A percentile compares a stretch with the other conserved stretches of the same genome.
phyloP scores from a whole-genome alignment of 2,329 filamentous ascomycete genomes.

The Periconia sp. region DNA sequence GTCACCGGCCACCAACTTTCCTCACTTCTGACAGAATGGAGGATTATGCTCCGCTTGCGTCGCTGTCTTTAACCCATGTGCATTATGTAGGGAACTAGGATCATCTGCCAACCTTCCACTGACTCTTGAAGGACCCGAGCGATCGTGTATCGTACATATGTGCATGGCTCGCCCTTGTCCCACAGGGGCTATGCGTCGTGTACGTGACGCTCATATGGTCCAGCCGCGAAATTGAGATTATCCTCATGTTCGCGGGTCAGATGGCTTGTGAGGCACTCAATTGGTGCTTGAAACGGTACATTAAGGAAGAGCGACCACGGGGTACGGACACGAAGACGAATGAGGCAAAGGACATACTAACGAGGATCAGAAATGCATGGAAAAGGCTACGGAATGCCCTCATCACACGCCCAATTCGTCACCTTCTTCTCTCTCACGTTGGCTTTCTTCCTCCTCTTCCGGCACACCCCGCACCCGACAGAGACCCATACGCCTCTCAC shows the following conservation, averaged over 20 bases:
- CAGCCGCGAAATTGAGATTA: constrained; percentile 86
- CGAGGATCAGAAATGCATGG: constrained; percentile 67
- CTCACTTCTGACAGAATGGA: constrained; percentile 47
- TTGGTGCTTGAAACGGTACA: constrained; percentile 84
- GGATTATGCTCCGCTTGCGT: constrained; percentile 73
- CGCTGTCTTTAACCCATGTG: constrained; percentile 92
- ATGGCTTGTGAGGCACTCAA: constrained; percentile 91
- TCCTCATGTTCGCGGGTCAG: constrained; percentile 90
- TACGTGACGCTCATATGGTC: constrained; percentile 92
- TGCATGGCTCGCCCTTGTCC: constrained; percentile 92
- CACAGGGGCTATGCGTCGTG: constrained; percentile 86
- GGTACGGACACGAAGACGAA: too few relatives aligned
- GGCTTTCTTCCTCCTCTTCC: constrained; percentile 80
- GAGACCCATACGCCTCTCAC: constrained; percentile 63
- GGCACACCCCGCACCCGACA: constrained; percentile 64
- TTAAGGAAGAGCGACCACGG: constrained; percentile 88
- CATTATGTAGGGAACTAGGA: constrained; percentile 74
- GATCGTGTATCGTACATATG: constrained; percentile 86
- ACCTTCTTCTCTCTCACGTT: constrained; percentile 89
- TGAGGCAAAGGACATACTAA: constrained; percentile 10
- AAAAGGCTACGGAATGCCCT: constrained; percentile 98
- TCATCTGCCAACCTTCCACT: constrained; percentile 16
- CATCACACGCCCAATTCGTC: constrained; percentile 93
- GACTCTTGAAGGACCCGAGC: constrained; percentile 72
- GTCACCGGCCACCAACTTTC: constrained; percentile 4